phyloP scores from a whole-genome alignment of 768 basidiomycete genomes.

The Suillus placidus region DNA sequence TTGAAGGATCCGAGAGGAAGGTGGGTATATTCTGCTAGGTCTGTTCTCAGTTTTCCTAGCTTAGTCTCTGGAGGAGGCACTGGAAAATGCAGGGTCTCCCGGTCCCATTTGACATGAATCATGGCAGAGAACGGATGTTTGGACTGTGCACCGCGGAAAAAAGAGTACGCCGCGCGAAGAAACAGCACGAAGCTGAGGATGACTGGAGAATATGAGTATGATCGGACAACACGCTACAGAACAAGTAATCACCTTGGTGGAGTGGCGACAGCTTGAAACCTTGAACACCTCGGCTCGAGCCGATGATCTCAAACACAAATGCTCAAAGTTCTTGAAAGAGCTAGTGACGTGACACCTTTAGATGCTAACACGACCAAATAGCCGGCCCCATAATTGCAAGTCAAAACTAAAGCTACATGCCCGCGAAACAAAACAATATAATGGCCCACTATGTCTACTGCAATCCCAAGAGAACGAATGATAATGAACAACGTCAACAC shows the following conservation, averaged over 20 bases:
- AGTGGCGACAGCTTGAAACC: slow-evolving; percentile 34
- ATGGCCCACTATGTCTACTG: not conserved
- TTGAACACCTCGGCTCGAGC: not conserved
- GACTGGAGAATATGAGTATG: slow-evolving; percentile 16
- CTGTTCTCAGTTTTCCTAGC: slow-evolving; percentile 57
- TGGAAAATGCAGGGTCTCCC: slow-evolving; percentile 52
- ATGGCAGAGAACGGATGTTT: slow-evolving; percentile 31
- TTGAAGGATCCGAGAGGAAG: slow-evolving; percentile 75
- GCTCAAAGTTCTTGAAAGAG: not conserved
- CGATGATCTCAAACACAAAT: slow-evolving; percentile 9
- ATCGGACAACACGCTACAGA: slow-evolving; percentile 7
- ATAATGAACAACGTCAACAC: slow-evolving; percentile 2
- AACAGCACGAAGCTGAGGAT: slow-evolving; percentile 38
- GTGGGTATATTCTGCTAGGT: slow-evolving; percentile 74
- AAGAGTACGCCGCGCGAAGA: slow-evolving; percentile 29
- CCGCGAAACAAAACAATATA: slow-evolving; percentile 5
- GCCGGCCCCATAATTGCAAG: slow-evolving; percentile 1
- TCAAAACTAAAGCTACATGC: slow-evolving; percentile 10
- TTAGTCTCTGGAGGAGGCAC: slow-evolving; percentile 61
- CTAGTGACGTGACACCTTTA: not conserved
- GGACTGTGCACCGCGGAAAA: slow-evolving; percentile 16
- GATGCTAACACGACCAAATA: slow-evolving; percentile 2
- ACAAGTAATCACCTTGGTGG: slow-evolving; percentile 21
- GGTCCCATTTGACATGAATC: slow-evolving; percentile 52
- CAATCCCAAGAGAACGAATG: not conserved